Evolutionary conservation across 768 basidiomycete genomes (phyloP).

Genomic region (Suillus brevipes): DNA sequence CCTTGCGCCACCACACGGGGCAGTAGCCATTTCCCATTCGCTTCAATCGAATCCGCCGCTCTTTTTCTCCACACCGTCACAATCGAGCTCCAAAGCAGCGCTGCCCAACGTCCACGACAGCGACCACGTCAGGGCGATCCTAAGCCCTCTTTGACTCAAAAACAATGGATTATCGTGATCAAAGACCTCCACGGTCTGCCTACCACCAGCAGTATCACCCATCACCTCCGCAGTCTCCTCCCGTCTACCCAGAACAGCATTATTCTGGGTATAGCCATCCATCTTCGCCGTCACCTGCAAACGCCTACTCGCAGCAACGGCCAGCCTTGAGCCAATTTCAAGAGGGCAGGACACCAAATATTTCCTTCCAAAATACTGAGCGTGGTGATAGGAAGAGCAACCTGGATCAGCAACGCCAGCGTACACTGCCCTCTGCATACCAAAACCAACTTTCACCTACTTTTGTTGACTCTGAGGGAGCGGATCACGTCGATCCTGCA

Average conservation of each 20-base stretch:
- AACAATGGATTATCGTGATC: conserved; percentile 45
- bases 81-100: not conserved
- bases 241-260: conserved; percentile 38
- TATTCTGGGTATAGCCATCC: conserved; percentile 19
- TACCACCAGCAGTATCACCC: conserved; percentile 46
- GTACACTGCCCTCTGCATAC: conserved; percentile 45
- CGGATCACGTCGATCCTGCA: conserved; percentile 44
- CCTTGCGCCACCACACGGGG: conserved; percentile 2
- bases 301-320: conserved; percentile 15
- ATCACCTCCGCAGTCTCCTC: conserved; percentile 37
- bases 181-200: conserved; percentile 51
- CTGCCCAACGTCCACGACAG: not conserved
- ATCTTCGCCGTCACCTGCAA: conserved; percentile 19
- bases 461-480: conserved; percentile 32
- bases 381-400: conserved; percentile 64
- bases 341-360: conserved; percentile 41
- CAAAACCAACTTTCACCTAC: conserved; percentile 46
- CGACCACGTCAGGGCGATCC: not conserved
- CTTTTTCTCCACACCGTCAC: conserved; percentile 11
- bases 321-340: conserved; percentile 16
- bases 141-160: not conserved
- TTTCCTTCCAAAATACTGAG: conserved; percentile 71
- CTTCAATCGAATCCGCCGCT: conserved; percentile 11
- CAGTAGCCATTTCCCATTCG: not conserved
- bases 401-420: conserved; percentile 56